Evolutionary conservation across 1,284 basidiomycete genomes (phyloP).

Genomic region (Taiwanofungus camphoratus): DNA sequence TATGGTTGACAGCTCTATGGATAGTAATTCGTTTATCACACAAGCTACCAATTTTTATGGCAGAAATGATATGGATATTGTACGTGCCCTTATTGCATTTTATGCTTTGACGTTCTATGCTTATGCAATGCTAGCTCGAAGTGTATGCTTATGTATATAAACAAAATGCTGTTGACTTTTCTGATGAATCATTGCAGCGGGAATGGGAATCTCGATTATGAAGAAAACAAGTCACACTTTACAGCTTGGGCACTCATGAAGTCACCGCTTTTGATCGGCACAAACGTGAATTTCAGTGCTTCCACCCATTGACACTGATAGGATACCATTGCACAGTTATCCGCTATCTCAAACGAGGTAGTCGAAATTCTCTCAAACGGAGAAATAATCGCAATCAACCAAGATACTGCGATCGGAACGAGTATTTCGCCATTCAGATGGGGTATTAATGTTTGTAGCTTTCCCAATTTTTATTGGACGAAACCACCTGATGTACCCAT

Average conservation of each 20-base stretch:
- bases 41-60: constrained; percentile 52
- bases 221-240: constrained; percentile 56
- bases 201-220: constrained; percentile 47
- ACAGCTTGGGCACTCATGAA: constrained; percentile 61
- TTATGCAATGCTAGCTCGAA: constrained; percentile 36
- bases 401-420: constrained; percentile 54
- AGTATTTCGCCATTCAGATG: constrained; percentile 59
- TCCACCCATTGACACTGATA: not conserved
- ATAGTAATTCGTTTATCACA: constrained; percentile 33
- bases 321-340: constrained; percentile 32
- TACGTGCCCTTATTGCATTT: constrained; percentile 19
- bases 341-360: constrained; percentile 38
- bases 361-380: constrained; percentile 50
- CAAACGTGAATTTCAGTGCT: constrained; percentile 23
- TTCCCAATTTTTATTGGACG: constrained; percentile 21
- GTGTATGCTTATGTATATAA: constrained; percentile 31
- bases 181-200: constrained; percentile 31
- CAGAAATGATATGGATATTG: constrained; percentile 54
- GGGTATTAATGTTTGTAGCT: constrained; percentile 43
- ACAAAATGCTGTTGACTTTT: not conserved
- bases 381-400: constrained; percentile 65
- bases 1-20: constrained; percentile 10
- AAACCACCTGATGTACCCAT: constrained; percentile 39
- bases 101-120: constrained; percentile 41
- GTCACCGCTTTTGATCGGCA: constrained; percentile 44